Percentiles rank a stretch among this genome's conserved stretches.
Evolutionary conservation across 768 basidiomycete species (phyloP).

Genomic region (Suillus tomentosus): DNA sequence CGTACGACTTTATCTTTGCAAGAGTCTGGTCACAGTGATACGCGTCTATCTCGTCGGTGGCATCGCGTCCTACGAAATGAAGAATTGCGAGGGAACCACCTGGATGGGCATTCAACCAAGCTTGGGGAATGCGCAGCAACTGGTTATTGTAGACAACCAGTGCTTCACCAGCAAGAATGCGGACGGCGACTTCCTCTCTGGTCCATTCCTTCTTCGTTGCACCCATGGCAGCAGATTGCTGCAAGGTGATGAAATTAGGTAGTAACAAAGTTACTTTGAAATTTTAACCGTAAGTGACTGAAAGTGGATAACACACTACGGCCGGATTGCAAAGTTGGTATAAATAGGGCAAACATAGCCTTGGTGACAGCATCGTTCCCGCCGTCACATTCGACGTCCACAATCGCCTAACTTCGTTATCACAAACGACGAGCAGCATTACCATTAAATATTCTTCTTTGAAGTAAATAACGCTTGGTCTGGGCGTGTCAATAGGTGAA

Average conservation of each 20-base stretch:
- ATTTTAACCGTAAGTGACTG: neutral
- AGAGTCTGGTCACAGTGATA: slow-evolving; percentile 64
- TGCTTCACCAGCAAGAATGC: slow-evolving; percentile 73
- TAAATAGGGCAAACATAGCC: slow-evolving; percentile 6
- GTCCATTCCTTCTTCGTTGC: slow-evolving; percentile 38
- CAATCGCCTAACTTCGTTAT: slow-evolving; percentile 13
- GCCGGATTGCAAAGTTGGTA: neutral
- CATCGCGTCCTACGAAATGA: slow-evolving; percentile 95
- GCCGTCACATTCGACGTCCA: slow-evolving; percentile 11
- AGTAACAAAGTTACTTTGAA: neutral
- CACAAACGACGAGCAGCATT: neutral
- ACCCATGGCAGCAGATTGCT: slow-evolving; percentile 29
- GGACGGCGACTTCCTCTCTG: slow-evolving; percentile 61
- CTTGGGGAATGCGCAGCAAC: slow-evolving; percentile 63
- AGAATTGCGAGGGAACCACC: slow-evolving; percentile 88
- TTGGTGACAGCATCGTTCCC: slow-evolving; percentile 9
- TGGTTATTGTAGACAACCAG: slow-evolving; percentile 73
- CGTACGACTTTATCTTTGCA: slow-evolving; percentile 45
- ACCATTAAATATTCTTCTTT: neutral
- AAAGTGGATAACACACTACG: slow-evolving; percentile 4
- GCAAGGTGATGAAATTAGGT: neutral
- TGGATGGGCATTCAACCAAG: slow-evolving; percentile 87
- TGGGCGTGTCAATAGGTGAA: slow-evolving; percentile 30
- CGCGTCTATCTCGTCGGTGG: slow-evolving; percentile 91
- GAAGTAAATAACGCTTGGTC: neutral